Conservation (phyloP, 2,329 filamentous ascomycete genomes). For the Kalaharituber pfeilii region DNA sequence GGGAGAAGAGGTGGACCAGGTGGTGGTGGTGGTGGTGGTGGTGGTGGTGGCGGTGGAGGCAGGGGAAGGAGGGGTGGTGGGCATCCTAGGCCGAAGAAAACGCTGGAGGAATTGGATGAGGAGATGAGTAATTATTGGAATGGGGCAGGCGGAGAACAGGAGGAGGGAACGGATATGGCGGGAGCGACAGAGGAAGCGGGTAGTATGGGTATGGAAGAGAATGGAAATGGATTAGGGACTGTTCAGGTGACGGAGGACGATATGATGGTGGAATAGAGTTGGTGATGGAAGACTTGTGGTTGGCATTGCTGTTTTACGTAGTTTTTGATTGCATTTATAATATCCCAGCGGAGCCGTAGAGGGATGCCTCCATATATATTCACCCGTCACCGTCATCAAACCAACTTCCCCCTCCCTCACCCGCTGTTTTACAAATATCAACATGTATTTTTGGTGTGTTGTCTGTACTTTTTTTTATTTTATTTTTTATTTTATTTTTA, state of each 20-base stretch:
- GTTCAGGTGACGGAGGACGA: background rate
- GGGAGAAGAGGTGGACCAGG: slow-evolving; percentile 14
- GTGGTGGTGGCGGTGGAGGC: slow-evolving; percentile 14
- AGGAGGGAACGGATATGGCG: background rate
- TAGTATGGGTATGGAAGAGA: background rate
- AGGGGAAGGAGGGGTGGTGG: slow-evolving; percentile 26
- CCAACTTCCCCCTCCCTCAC: background rate
- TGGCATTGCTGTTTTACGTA: too few relatives aligned
- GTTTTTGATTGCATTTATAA: too few relatives aligned
- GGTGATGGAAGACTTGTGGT: too few relatives aligned
- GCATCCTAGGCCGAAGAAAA: slow-evolving; percentile 56
- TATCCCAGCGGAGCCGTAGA: too few relatives aligned
- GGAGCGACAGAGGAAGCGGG: too few relatives aligned
- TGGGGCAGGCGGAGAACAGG: slow-evolving; percentile 3
- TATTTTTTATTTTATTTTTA: background rate
- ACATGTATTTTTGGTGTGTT: too few relatives aligned
- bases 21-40: slow-evolving; percentile 11
- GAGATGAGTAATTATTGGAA: slow-evolving; percentile 92
- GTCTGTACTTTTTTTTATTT: background rate
- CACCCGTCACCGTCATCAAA: too few relatives aligned
- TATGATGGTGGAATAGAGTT: background rate
- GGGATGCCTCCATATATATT: too few relatives aligned
- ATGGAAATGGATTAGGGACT: background rate
- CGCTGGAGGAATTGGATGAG: slow-evolving; percentile 79
- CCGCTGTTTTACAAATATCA: background rate